Conservation (phyloP, 208 protist species). For the Acanthamoeba quina region DNA sequence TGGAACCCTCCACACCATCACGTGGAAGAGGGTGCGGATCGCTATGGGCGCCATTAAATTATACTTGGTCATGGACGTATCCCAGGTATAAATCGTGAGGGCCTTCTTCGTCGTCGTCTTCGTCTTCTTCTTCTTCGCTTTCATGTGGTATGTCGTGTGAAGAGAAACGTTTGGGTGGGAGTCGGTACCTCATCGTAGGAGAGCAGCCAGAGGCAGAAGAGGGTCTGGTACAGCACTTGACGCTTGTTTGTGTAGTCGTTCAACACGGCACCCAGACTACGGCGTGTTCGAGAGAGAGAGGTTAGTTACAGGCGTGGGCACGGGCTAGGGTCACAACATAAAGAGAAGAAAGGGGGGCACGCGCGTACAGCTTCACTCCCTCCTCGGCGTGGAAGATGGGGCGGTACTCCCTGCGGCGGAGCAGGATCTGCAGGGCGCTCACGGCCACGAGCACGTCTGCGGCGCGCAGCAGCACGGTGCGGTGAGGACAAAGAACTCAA, state of each 20-base stretch:
- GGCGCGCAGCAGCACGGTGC: background rate
- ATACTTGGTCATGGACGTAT: background rate
- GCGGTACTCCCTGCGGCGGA: slow-evolving; percentile 28
- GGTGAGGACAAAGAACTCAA: no score
- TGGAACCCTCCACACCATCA: background rate
- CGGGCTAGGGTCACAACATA: no score
- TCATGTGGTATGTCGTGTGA: no score
- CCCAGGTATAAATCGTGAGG: slow-evolving; percentile 49
- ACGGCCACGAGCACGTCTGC: slow-evolving; percentile 24
- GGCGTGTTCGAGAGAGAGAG: no score
- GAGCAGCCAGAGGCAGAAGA: slow-evolving; percentile 67
- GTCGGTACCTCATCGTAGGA: slow-evolving; percentile 29
- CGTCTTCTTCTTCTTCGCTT: no score
- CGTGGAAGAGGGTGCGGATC: background rate
- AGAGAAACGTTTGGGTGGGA: background rate
- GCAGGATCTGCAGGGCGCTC: slow-evolving; percentile 27
- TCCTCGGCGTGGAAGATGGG: slow-evolving; percentile 39
- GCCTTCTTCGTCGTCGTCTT: background rate
- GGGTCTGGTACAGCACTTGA: slow-evolving; percentile 53
- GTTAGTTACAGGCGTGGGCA: no score
- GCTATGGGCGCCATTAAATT: slow-evolving; percentile 48
- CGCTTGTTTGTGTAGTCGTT: slow-evolving; percentile 59
- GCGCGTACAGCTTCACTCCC: background rate
- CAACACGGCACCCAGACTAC: background rate
- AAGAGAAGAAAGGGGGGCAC: no score